Percentiles rank a stretch among this genome's conserved stretches.
Evolutionary conservation across 1,284 basidiomycete genomes (phyloP).

Genomic region (Puccinia hordei): DNA sequence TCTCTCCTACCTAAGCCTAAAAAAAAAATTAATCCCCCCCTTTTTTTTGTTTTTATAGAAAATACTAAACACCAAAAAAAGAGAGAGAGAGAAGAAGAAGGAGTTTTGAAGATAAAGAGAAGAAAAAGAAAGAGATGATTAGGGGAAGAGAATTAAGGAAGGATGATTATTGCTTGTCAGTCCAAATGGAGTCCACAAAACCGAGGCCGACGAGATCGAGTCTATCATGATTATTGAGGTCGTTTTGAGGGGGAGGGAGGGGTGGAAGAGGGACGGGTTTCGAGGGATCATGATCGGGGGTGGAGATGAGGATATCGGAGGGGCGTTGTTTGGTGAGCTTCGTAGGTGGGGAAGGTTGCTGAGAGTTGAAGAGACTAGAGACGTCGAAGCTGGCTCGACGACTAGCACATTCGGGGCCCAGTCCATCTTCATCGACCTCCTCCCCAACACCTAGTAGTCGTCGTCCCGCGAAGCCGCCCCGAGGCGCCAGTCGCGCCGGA

Average conservation of each 20-base stretch:
- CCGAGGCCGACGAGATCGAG: constrained; percentile 22
- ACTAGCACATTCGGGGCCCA: background rate
- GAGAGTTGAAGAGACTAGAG: constrained; percentile 9
- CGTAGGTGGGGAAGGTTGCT: background rate
- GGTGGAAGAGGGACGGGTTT: background rate
- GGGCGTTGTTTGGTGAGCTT: constrained; percentile 1
- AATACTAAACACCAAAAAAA: no score
- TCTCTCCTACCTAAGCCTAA: no score
- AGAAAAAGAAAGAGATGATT: no score
- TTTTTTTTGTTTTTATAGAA: no score
- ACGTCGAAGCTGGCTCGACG: constrained; percentile 35
- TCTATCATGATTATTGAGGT: background rate
- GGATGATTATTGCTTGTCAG: background rate
- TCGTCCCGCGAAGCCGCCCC: background rate
- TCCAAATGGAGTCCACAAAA: constrained; percentile 24
- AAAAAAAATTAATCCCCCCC: no score
- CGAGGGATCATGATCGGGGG: background rate
- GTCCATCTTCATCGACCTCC: background rate
- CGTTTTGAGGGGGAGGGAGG: background rate
- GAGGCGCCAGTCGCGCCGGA: no score
- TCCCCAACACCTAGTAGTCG: background rate
- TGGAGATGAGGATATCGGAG: background rate
- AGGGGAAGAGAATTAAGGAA: background rate
- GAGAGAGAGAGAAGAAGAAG: no score
- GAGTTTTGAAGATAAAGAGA: no score